Evolutionary conservation across 805 yeast genomes (phyloP).

Genomic region (Metschnikowia hibisci): DNA sequence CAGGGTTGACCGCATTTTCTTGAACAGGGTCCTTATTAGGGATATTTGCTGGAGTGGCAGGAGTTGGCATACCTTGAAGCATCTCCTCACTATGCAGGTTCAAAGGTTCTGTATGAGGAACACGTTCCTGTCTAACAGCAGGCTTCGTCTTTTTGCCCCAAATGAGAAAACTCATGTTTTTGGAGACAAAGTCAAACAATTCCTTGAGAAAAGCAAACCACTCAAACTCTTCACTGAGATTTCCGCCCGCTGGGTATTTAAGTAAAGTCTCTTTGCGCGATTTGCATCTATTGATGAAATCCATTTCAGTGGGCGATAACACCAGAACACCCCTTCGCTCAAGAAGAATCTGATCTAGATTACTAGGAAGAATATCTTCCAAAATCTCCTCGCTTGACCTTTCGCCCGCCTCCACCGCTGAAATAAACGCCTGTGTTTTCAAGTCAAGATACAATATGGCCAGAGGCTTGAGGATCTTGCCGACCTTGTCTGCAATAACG

Average conservation of each 20-base stretch:
- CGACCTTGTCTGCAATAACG: constrained; percentile 38
- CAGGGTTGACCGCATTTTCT: constrained; percentile 14
- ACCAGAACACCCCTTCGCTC: constrained; percentile 34
- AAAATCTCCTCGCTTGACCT: constrained; percentile 63
- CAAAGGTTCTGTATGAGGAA: not conserved
- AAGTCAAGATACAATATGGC: constrained; percentile 77
- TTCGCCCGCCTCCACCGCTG: constrained; percentile 69
- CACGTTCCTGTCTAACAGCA: constrained; percentile 6
- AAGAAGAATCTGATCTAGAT: constrained; percentile 48
- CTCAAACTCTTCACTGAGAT: constrained; percentile 67
- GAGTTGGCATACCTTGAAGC: constrained; percentile 6
- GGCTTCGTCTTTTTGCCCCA: constrained; percentile 56
- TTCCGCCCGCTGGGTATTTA: constrained; percentile 43
- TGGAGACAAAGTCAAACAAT: constrained; percentile 70
- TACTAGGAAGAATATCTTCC: constrained; percentile 69
- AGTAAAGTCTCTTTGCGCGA: constrained; percentile 62
- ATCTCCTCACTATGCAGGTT: constrained; percentile 19
- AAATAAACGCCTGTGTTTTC: constrained; percentile 92
- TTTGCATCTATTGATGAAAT: constrained; percentile 71
- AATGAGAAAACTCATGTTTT: constrained; percentile 65
- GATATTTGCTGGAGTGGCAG: not conserved
- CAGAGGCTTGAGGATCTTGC: constrained; percentile 73
- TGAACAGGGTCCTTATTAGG: not conserved
- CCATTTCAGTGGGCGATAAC: constrained; percentile 73
- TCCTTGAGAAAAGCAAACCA: constrained; percentile 84